Conservation (phyloP, 768 basidiomycete genomes). For the Rickenella mellea region DNA sequence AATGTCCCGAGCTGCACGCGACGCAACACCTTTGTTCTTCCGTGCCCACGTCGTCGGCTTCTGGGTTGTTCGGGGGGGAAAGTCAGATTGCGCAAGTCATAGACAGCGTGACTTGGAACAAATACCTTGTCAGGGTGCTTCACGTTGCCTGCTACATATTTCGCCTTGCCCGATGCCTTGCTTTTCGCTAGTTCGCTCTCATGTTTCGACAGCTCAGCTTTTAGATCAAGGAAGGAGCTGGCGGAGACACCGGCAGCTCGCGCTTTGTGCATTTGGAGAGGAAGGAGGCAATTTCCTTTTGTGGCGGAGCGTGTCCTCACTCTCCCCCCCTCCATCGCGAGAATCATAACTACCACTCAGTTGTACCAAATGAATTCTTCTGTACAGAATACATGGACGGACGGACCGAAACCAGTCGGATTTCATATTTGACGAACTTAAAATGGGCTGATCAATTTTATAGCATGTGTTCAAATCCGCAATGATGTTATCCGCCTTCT, state of each 20-base stretch:
- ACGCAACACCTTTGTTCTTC: slow-evolving; percentile 64
- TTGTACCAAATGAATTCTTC: too few species aligned
- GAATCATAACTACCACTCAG: too few species aligned
- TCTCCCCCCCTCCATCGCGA: too few species aligned
- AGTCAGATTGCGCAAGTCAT: neutral
- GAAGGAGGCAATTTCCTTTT: too few species aligned
- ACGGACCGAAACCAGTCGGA: too few species aligned
- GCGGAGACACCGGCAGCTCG: slow-evolving; percentile 64
- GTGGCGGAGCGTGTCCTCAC: too few species aligned
- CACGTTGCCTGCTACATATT: slow-evolving; percentile 48
- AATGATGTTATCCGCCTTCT: too few species aligned
- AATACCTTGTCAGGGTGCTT: slow-evolving; percentile 64
- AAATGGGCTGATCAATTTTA: too few species aligned
- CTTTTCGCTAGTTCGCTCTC: slow-evolving; percentile 58
- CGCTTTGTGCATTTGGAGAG: too few species aligned
- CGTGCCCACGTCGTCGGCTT: slow-evolving; percentile 73
- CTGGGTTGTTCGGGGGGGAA: slow-evolving; percentile 16
- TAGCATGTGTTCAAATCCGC: too few species aligned
- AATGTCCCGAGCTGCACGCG: slow-evolving; percentile 55
- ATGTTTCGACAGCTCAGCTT: slow-evolving; percentile 40
- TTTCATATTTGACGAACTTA: too few species aligned
- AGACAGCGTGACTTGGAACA: neutral
- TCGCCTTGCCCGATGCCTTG: slow-evolving; percentile 48
- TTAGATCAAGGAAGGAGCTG: slow-evolving; percentile 76
- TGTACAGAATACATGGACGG: too few species aligned